Percentiles rank a stretch among this genome's conserved stretches.
These are phyloP conservation scores for Sanghuangporus weigelae DNA, from an alignment of 1,284 basidiomycete species.

Conservation along the genomic window DNA sequence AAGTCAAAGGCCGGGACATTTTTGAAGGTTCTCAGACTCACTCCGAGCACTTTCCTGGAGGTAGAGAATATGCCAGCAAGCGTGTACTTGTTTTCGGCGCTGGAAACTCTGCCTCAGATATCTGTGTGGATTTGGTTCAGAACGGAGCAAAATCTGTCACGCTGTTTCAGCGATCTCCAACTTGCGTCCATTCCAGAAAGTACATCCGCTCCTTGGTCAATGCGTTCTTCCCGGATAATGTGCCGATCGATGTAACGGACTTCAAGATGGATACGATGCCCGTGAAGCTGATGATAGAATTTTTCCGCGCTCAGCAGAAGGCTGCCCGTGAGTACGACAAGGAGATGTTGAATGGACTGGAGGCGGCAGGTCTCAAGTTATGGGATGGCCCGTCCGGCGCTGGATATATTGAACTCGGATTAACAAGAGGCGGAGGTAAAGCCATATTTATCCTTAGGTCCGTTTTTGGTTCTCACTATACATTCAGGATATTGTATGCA, in stretches of 20 bases:
- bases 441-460: not conserved
- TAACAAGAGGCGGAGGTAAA: constrained; percentile 27
- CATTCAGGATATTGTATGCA: constrained; percentile 6
- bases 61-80: constrained; percentile 27
- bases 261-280: constrained; percentile 37
- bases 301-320: constrained; percentile 30
- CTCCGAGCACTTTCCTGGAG: constrained; percentile 27
- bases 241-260: constrained; percentile 39
- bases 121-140: constrained; percentile 32
- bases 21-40: constrained; percentile 32
- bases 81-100: constrained; percentile 35
- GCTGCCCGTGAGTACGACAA: constrained; percentile 28
- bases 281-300: constrained; percentile 24
- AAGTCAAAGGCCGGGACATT: not conserved
- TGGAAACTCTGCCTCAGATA: constrained; percentile 33
- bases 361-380: constrained; percentile 35
- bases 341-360: constrained; percentile 32
- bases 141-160: constrained; percentile 30
- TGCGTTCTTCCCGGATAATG: constrained; percentile 33
- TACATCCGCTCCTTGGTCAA: constrained; percentile 24
- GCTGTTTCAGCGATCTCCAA: constrained; percentile 35
- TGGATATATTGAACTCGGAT: constrained; percentile 24
- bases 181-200: constrained; percentile 25
- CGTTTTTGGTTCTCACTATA: constrained; percentile 2
- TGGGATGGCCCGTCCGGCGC: constrained; percentile 28